phyloP scores from a whole-genome alignment of 2,329 filamentous ascomycete genomes.

The Fusarium sp. region DNA sequence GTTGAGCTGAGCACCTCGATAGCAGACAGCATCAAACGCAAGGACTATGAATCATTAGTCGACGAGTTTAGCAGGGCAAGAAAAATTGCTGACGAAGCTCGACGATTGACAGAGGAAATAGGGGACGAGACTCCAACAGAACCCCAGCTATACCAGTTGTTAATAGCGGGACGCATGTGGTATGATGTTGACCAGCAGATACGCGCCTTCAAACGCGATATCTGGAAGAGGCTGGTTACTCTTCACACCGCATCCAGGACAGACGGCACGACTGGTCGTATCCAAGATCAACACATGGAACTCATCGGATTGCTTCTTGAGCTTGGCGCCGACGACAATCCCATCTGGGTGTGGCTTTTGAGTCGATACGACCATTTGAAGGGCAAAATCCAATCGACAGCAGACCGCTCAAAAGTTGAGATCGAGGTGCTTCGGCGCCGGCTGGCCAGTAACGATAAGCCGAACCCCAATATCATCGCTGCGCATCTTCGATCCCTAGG shows the following conservation, averaged over 20 bases:
- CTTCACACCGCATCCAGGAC: conserved; percentile 69
- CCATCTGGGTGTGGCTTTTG: conserved; percentile 94
- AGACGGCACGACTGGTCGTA: conserved; percentile 61
- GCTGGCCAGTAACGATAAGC: conserved; percentile 79
- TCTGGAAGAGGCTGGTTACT: conserved; percentile 84
- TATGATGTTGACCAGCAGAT: conserved; percentile 90
- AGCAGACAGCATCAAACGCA: conserved; percentile 86
- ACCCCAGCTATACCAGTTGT: conserved; percentile 83
- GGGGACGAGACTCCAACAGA: conserved; percentile 74
- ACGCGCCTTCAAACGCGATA: conserved; percentile 85
- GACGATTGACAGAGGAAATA: conserved; percentile 70
- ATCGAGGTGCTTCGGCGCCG: conserved; percentile 90
- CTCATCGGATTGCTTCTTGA: conserved; percentile 91
- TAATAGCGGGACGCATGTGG: conserved; percentile 95
- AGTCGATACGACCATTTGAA: conserved; percentile 92
- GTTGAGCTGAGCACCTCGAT: conserved; percentile 84
- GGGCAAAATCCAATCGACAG: conserved; percentile 81
- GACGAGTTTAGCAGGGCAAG: conserved; percentile 89
- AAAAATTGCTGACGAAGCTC: conserved; percentile 82
- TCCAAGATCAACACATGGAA: conserved; percentile 89
- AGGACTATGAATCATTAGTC: conserved; percentile 88
- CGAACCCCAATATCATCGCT: conserved; percentile 75
- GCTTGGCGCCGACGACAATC: conserved; percentile 93
- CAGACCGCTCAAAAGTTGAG: conserved; percentile 89
- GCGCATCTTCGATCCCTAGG: conserved; percentile 80